phyloP scores from a whole-genome alignment of 768 basidiomycete species.

The Agaricus subrufescens region DNA sequence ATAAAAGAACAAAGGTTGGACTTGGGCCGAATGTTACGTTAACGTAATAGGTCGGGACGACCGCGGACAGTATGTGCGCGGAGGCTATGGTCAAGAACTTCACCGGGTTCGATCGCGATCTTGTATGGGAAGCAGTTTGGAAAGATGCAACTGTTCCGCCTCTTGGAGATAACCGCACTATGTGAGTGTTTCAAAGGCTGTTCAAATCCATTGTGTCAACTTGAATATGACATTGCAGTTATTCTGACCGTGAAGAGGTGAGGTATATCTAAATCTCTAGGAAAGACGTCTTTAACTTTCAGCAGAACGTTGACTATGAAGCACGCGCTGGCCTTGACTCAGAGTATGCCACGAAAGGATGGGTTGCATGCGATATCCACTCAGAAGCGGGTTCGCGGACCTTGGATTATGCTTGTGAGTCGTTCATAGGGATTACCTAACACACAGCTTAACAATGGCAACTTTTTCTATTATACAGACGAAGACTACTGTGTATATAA shows the following conservation, averaged over 20 bases:
- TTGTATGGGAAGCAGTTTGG: constrained; percentile 69
- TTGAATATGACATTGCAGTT: not conserved
- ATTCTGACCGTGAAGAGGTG: constrained; percentile 65
- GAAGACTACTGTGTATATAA: constrained; percentile 72
- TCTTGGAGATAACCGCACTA: constrained; percentile 42
- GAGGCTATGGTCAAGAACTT: constrained; percentile 66
- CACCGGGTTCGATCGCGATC: constrained; percentile 53
- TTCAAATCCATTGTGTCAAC: not conserved
- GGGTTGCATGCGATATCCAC: constrained; percentile 75
- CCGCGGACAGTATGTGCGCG: constrained; percentile 72
- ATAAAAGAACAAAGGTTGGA: not conserved
- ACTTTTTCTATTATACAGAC: constrained; percentile 35
- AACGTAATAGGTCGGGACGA: constrained; percentile 57
- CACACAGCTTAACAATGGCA: too few relatives aligned
- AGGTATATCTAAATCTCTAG: not conserved
- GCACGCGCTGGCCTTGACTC: constrained; percentile 73
- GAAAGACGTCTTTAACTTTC: not conserved
- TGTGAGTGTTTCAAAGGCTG: constrained; percentile 62
- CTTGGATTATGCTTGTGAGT: constrained; percentile 71
- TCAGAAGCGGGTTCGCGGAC: constrained; percentile 77
- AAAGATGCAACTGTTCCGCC: constrained; percentile 70
- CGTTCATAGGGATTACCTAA: not conserved
- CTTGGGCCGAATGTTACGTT: constrained; percentile 21
- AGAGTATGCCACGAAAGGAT: constrained; percentile 54
- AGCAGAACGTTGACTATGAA: constrained; percentile 69